Evolutionary conservation across 208 protist genomes (phyloP).

Genomic region (Acanthamoeba healyi): DNA sequence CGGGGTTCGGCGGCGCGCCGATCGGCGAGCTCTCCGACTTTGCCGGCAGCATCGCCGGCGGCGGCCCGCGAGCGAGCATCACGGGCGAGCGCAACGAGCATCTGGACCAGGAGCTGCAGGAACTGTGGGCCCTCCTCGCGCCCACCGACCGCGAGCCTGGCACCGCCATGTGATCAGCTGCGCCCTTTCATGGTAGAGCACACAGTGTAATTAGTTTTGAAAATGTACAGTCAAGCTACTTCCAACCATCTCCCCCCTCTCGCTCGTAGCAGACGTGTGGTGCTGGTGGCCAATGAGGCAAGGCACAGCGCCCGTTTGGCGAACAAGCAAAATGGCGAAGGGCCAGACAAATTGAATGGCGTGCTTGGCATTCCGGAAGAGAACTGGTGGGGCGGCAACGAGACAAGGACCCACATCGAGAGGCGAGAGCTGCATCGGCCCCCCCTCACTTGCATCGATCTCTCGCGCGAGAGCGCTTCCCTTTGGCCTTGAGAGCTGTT

Average conservation of each 20-base stretch:
- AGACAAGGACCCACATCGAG: too few relatives aligned
- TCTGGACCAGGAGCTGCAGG: slow-evolving; percentile 11
- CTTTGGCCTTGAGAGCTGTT: too few relatives aligned
- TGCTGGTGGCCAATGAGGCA: too few relatives aligned
- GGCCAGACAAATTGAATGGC: not conserved
- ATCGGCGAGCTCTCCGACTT: slow-evolving; percentile 16
- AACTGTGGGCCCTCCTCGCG: not conserved
- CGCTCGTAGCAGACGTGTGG: too few relatives aligned
- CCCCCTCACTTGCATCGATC: too few relatives aligned
- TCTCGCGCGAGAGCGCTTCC: too few relatives aligned
- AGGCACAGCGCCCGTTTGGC: not conserved
- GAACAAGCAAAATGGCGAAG: not conserved
- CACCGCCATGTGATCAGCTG: not conserved
- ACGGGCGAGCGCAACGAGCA: not conserved
- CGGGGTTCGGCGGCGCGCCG: not conserved
- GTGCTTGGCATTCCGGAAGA: not conserved
- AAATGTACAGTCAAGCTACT: too few relatives aligned
- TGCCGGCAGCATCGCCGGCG: not conserved
- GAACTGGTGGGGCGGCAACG: not conserved
- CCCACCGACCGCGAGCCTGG: not conserved
- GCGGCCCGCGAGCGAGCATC: not conserved
- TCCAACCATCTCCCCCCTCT: too few relatives aligned
- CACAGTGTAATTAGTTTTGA: not conserved
- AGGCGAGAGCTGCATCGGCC: not conserved
- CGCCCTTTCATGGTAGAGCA: not conserved